Evolutionary conservation across 495 filamentous ascomycete genomes (phyloP).

Genomic region (Aspergillus conjunctus): DNA sequence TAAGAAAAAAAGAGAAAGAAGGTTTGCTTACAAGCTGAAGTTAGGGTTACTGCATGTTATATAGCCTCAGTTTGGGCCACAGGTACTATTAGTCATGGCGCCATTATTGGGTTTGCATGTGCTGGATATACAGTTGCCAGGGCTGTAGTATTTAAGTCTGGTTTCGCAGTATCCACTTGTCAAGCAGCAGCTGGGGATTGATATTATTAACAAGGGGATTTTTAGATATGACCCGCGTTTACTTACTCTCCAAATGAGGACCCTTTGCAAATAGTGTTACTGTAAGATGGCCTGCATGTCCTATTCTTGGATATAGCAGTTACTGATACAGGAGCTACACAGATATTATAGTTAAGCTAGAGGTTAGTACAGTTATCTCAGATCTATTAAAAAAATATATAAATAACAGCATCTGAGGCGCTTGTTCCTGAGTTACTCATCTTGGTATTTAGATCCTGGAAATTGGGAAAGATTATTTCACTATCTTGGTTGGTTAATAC

Average conservation of each 20-base stretch:
- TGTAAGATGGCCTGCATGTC: constrained; percentile 9
- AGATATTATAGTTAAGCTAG: constrained; percentile 13
- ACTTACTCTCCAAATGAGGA: constrained; percentile 17
- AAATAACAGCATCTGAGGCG: constrained; percentile 5
- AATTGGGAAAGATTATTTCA: constrained; percentile 8
- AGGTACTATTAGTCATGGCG: constrained; percentile 9
- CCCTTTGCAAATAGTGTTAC: constrained; percentile 10
- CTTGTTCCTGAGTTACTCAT: constrained; percentile 6
- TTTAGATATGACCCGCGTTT: constrained; percentile 1
- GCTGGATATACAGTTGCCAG: constrained; percentile 11
- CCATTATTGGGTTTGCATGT: constrained; percentile 3
- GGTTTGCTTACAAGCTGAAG: constrained; percentile 15
- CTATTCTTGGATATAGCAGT: constrained; percentile 4
- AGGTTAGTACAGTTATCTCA: constrained; percentile 13
- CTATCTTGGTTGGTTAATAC: constrained; percentile 10
- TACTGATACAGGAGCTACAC: constrained; percentile 14
- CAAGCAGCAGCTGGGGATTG: constrained; percentile 13
- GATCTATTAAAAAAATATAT: constrained; percentile 6
- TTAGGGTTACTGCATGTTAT: constrained; percentile 14
- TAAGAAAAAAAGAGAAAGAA: constrained; percentile 8
- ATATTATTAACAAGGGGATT: constrained; percentile 4
- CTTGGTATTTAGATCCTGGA: constrained; percentile 10
- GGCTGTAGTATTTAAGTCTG: constrained; percentile 8
- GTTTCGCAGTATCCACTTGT: constrained; percentile 11
- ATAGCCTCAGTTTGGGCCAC: constrained; percentile 12